Base-by-base conservation (phyloP, 2,329 filamentous ascomycete genomes). In the Xylariaceae sp. region DNA sequence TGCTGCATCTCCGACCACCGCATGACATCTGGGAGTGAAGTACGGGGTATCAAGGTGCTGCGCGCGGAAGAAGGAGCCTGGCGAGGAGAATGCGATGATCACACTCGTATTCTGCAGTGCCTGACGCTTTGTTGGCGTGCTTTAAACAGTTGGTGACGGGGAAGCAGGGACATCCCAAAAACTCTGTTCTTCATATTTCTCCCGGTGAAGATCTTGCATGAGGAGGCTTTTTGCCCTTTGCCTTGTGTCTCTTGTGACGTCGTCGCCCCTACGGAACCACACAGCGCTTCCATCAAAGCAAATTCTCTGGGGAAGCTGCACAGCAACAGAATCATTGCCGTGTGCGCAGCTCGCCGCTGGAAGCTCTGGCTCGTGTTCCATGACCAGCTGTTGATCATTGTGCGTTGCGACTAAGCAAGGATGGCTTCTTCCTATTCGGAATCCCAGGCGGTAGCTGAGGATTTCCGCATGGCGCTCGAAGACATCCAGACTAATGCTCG, bases 401-500 rank as follows among this genome's bases (percentile, higher is more conserved):
- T 48, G 31, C 18, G 31, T 42, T 29, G 23, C 39, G 35, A 37
- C 41, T 39, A 43, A 33, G 39, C 43, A 41, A 45, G 19, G 29
- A 45, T 45, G 43, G 38, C 43, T 33, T 41, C 43, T 16, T 45
- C 40, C 30, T 61, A 65, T 49, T 62, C 63, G 49, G 64, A 83
- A 6, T 11, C 24, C 44, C 87, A 85, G 58, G 88, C 94, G 64
- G 86, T 98, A 50, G 89, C 89, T 43, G 83, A 90, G 61, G 92
- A 96, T 65, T 98, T 94, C 66, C 85, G 83, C 58, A 84, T 87
- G 55, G 92, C 89, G 35, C 70, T 98, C 57, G 85, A 94, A 64
- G 90, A 95, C 61, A 72, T 98, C 53, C 85, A 83, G 46, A 75
- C 80, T 57, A 95, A 95, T 65, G 86, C 87, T 63, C 82, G 88